Percentiles rank a stretch among this genome's conserved stretches.
Evolutionary conservation across 2,329 filamentous ascomycete species (phyloP).

Genomic region (Cercospora sp.): DNA sequence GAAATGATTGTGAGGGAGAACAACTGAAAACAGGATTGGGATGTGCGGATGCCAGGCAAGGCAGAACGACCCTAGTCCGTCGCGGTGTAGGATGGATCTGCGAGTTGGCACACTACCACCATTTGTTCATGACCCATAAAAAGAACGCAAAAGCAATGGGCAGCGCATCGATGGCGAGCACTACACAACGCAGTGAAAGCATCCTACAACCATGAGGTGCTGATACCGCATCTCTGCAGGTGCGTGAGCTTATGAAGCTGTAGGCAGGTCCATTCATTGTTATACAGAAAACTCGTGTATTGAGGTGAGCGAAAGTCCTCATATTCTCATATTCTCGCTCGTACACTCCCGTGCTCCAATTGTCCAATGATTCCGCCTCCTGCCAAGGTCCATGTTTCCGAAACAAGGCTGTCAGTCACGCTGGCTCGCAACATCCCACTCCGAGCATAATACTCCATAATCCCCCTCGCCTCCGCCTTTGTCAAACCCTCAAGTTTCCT

Average conservation of each 20-base stretch:
- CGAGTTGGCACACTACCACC: background rate
- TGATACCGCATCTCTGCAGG: background rate
- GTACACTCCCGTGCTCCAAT: conserved; percentile 68
- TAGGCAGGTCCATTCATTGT: background rate
- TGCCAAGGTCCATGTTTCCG: conserved; percentile 80
- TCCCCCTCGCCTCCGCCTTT: conserved; percentile 70
- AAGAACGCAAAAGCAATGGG: no score
- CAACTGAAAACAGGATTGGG: background rate
- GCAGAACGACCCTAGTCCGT: background rate
- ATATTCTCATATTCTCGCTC: conserved; percentile 9
- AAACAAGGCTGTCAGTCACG: conserved; percentile 69
- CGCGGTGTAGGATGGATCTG: no score
- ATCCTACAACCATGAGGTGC: background rate
- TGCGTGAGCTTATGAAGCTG: background rate
- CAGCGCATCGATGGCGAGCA: background rate
- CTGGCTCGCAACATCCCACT: conserved; percentile 74
- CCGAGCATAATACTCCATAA: conserved; percentile 92
- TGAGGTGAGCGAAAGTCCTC: background rate
- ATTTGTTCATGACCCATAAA: background rate
- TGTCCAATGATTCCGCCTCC: conserved; percentile 82
- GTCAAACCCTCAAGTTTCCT: conserved; percentile 66
- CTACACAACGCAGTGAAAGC: background rate
- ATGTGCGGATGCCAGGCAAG: background rate
- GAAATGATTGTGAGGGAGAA: background rate
- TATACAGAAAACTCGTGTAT: background rate